Conservation (phyloP, 352 stramenopile species). For the Phytophthora cactorum region DNA sequence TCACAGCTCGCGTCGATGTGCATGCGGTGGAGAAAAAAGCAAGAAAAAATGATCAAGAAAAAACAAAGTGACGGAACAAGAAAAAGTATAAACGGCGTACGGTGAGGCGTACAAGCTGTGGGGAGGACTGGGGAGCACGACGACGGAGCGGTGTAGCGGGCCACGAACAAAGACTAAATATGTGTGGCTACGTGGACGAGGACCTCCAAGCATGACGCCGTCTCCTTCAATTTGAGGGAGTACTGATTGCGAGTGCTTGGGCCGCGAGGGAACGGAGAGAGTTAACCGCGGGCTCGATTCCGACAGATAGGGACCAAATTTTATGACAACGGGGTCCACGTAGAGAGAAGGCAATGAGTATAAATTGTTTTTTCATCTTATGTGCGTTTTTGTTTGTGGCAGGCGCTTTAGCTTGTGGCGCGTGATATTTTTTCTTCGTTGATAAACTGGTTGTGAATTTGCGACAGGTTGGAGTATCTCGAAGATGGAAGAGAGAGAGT, state of each 20-base stretch:
- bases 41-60: constrained; percentile 27
- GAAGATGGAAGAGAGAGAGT: too few species aligned
- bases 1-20: constrained; percentile 18
- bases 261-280: constrained; percentile 40
- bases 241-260: constrained; percentile 42
- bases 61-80: constrained; percentile 35
- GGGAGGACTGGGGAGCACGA: constrained; percentile 34
- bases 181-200: constrained; percentile 41
- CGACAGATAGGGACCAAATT: constrained; percentile 43
- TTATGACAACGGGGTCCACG: constrained; percentile 27
- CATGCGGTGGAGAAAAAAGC: constrained; percentile 32
- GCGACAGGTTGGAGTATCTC: too few species aligned
- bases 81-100: constrained; percentile 38
- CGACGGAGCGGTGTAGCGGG: constrained; percentile 19
- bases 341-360: too few species aligned
- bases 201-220: constrained; percentile 43
- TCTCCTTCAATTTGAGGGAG: constrained; percentile 19
- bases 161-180: constrained; percentile 32
- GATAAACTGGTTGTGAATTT: too few species aligned
- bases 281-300: constrained; percentile 21
- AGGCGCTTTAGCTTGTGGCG: too few species aligned
- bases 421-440: too few species aligned
- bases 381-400: too few species aligned
- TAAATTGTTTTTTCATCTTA: too few species aligned
- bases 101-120: constrained; percentile 26